phyloP scores from a whole-genome alignment of 2,329 filamentous ascomycete species.

The Helotiales sp. region DNA sequence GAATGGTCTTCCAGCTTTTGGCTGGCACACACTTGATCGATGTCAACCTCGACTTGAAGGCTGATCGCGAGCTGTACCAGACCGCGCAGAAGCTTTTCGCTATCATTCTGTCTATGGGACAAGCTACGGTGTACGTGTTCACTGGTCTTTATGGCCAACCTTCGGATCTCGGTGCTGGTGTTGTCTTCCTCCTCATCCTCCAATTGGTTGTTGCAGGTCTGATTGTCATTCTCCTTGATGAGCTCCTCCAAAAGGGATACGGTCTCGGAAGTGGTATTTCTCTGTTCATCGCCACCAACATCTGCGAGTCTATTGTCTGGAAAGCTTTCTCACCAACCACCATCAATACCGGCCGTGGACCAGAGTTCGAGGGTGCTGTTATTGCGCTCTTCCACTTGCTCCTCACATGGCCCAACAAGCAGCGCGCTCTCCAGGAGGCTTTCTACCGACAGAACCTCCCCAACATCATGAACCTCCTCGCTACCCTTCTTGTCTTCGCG shows the following conservation, averaged over 20 bases:
- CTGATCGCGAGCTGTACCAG: constrained; percentile 99
- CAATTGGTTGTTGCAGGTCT: constrained; percentile 97
- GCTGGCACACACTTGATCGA: constrained; percentile 99
- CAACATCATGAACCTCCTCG: constrained; percentile 98
- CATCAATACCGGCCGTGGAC: constrained; percentile 98
- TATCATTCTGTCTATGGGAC: constrained; percentile 95
- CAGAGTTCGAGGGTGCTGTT: constrained; percentile 98
- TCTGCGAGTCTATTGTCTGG: constrained; percentile 99
- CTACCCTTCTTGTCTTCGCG: constrained; percentile 90
- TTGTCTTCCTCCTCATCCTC: constrained; percentile 96
- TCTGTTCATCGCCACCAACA: constrained; percentile 99
- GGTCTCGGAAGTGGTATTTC: constrained; percentile 98
- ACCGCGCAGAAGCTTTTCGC: constrained; percentile 99
- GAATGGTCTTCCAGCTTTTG: constrained; percentile 99
- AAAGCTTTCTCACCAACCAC: constrained; percentile 99
- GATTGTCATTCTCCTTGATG: constrained; percentile 98
- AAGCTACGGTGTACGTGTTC: constrained; percentile 97
- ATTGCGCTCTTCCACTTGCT: constrained; percentile 97
- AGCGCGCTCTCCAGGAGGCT: constrained; percentile 94
- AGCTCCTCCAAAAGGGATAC: constrained; percentile 99
- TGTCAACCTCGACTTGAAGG: constrained; percentile 99
- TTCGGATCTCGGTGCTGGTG: constrained; percentile 93
- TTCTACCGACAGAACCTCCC: constrained; percentile 99
- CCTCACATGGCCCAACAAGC: constrained; percentile 99
- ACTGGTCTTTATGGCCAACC: constrained; percentile 97